Evolutionary conservation across 768 basidiomycete species (phyloP).

Genomic region (Serendipita sp.): DNA sequence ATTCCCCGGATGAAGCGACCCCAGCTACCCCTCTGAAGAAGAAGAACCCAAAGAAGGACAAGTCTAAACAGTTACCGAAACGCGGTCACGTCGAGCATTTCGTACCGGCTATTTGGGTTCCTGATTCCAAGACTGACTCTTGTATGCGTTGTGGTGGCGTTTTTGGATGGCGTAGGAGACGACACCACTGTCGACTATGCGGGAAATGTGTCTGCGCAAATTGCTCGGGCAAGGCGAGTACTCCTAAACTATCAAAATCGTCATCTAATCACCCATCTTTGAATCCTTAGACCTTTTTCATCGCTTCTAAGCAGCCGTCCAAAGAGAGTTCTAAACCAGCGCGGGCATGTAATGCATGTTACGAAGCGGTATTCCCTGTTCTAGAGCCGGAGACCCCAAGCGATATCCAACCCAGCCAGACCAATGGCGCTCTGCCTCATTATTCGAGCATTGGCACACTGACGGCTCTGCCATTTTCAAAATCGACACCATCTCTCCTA

Average conservation of each 20-base stretch:
- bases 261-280: background rate
- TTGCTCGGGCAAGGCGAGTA: conserved; percentile 61
- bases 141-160: conserved; percentile 72
- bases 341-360: conserved; percentile 75
- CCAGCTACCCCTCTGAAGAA: conserved; percentile 5
- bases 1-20: conserved; percentile 34
- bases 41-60: conserved; percentile 4
- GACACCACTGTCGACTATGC: conserved; percentile 79
- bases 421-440: background rate
- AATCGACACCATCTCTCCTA: conserved; percentile 11
- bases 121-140: conserved; percentile 62
- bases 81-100: conserved; percentile 47
- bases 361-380: conserved; percentile 67
- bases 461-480: conserved; percentile 10
- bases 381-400: conserved; percentile 7
- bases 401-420: conserved; percentile 14
- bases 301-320: conserved; percentile 32
- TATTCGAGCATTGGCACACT: conserved; percentile 8
- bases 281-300: conserved; percentile 57
- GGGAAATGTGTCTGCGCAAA: conserved; percentile 72
- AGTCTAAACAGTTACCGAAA: conserved; percentile 28
- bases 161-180: conserved; percentile 59
- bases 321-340: conserved; percentile 43
- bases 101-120: conserved; percentile 85
- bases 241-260: background rate